Base-by-base conservation (phyloP, 306 rosid species). In the Ochetophila trinervis region DNA sequence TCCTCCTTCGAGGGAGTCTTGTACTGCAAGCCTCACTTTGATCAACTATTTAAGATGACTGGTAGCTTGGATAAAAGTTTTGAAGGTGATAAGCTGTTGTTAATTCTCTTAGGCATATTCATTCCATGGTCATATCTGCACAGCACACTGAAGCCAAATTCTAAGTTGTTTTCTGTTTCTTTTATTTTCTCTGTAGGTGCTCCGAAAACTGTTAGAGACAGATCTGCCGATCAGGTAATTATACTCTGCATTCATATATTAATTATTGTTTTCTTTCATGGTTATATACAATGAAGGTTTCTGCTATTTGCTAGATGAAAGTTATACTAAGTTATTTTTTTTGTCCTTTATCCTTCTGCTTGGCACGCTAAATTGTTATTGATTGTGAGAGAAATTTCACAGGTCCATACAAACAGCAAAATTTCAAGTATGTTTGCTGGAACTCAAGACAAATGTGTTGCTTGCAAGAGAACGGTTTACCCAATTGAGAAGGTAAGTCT, bases 31-130 rank as follows among this genome's bases (percentile, higher is more conserved):
- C 99, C 99, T 78, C 97, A 93, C 84, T 93, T 82, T 70, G 88
- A 84, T 76, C 97, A 93, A 80, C 90, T 93, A 44, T 79, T 87
- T 34, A 93, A 90, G 87, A 84, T 70, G 89, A 93, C 97, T 5
- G 99, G 99, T 30, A 90, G 94, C 84, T 93, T 93, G 83, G 88
- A 93, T 56, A 93, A 90, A 74, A 93, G 97, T 77, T 93, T 93
- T 70, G 96, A 93, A 87, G 94, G 97, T 89, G 60, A 64, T 53
- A 62, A 24, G 48, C 69, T 69, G 49, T 50, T 32, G 42, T 14
- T 40, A 40, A 3, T 45, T 75, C 53, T 60, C 58, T 53, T 2
- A 27, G 24, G 13, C 76, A 60, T 56, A 72, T 24, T 20, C 68
- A 53, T 49, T 56, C 18, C 16, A 20, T 63, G 50, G 8, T 19